These are phyloP conservation scores for Coemansia sp. DNA, from an alignment of 192 early-diverging fungal species.

Conservation along the genomic window DNA sequence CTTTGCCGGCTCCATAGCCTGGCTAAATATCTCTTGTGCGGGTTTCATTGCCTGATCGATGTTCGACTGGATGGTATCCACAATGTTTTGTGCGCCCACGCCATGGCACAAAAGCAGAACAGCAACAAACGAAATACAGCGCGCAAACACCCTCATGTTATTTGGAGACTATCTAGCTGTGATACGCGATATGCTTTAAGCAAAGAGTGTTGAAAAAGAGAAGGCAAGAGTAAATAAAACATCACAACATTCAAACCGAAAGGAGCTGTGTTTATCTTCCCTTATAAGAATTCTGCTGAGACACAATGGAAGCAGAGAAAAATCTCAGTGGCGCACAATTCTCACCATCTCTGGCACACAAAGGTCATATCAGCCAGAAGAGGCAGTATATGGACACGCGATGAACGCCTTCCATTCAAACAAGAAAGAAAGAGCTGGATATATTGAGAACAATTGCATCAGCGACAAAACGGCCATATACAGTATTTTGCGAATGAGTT, in stretches of 20 bases:
- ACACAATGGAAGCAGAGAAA: neutral
- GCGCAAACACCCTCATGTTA: neutral
- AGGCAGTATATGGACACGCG: neutral
- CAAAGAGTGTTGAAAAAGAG: neutral
- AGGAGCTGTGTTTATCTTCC: no score
- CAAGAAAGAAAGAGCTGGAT: neutral
- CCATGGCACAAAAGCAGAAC: neutral
- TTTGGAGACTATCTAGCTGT: neutral
- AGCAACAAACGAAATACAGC: neutral
- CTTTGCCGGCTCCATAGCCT: constrained; percentile 1
- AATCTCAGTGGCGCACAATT: neutral
- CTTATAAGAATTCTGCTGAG: no score
- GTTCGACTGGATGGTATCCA: constrained; percentile 11
- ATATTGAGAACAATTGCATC: neutral
- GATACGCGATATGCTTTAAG: neutral
- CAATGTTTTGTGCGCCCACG: neutral
- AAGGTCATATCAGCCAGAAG: neutral
- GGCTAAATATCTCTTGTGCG: constrained; percentile 10
- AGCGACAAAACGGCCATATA: no score
- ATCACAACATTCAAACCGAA: no score
- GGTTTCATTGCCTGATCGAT: constrained; percentile 15
- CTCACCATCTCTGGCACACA: constrained; percentile 1
- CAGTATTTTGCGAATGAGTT: no score
- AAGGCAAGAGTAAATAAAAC: neutral
- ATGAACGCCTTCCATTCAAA: neutral